Conservation (phyloP, 2,329 filamentous ascomycete genomes). For the Cladobotryum protrusum region DNA sequence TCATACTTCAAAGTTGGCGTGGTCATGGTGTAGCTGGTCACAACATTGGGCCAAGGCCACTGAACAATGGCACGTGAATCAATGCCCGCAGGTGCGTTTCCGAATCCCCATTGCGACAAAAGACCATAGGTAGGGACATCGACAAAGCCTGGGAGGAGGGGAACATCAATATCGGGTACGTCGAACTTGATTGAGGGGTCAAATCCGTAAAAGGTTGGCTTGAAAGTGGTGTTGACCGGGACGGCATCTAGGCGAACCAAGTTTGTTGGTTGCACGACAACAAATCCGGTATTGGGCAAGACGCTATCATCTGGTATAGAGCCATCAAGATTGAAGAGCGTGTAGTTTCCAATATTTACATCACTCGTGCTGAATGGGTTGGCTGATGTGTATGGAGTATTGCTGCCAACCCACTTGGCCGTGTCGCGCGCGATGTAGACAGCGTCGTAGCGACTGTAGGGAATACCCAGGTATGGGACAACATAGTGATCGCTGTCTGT, state of each 20-base stretch:
- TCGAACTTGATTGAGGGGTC: too few relatives aligned
- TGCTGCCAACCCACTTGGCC: neutral
- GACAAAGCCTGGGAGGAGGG: too few relatives aligned
- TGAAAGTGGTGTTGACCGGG: too few relatives aligned
- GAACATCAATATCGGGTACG: too few relatives aligned
- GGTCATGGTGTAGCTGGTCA: neutral
- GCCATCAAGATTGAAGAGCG: neutral
- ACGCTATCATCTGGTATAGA: neutral
- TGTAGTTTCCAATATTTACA: conserved; percentile 1
- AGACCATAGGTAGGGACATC: too few relatives aligned
- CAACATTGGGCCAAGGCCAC: neutral
- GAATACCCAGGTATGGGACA: neutral
- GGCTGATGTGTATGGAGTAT: neutral
- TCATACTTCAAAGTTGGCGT: conserved; percentile 2
- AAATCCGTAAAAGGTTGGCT: too few relatives aligned
- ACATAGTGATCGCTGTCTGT: neutral
- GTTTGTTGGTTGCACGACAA: neutral
- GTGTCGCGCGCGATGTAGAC: conserved; percentile 3
- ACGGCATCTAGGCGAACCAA: too few relatives aligned
- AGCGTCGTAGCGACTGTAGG: neutral
- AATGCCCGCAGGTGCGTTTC: too few relatives aligned
- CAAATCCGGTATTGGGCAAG: neutral
- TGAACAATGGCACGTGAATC: too few relatives aligned
- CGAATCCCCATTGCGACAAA: too few relatives aligned
- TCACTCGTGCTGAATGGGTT: neutral